Evolutionary conservation across 2,329 filamentous ascomycete genomes (phyloP), one percentile per base, ranked within the genome.

Genomic region (Alternaria alternata): DNA sequence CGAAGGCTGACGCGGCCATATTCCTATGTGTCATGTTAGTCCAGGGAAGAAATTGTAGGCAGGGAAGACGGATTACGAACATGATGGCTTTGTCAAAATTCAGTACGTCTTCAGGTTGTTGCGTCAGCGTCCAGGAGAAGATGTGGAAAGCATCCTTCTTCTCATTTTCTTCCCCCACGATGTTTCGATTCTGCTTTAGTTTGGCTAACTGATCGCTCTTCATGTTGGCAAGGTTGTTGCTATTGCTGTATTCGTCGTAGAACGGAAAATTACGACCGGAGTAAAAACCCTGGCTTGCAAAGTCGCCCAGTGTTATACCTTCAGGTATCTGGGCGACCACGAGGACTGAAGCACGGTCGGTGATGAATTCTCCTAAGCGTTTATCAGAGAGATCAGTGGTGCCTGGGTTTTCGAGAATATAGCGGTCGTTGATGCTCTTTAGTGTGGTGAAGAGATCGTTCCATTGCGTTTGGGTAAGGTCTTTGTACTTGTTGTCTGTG

Each of bases 381-480:
- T 71, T 66, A 30, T 70, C 68, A 28, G 73, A 73, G 48, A 80
- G 71, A 55, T 78, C 74, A 1, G 66, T 72, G 16, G 54, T 61
- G 16, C 64, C 70, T 2, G 72, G 63, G 48, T 73, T 64, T 16
- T 34, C 43, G 54, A 71, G 63, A 2, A 65, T 71, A 30, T 72
- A 73, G 16, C 81, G 81, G 61, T 82, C 80, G 47, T 81, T 78
- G 52, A 84, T 71, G 5, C 68, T 69, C 41, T 71, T 77, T 3
- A 85, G 73, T 57, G 79, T 77, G 54, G 75, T 68, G 54, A 84
- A 82, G 38, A 84, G 79, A n/a, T 74, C 67, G 65, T 80, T 75
- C 72, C 79, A 80, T 28, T 83, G 78, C 22, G 69, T 66, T 18
- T 78, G 65, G 7, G 69, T 72, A 56, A 83, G 80, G 55, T 78